phyloP scores from a whole-genome alignment of 192 early-diverging fungal species.

The Backusella mclennaniae region DNA sequence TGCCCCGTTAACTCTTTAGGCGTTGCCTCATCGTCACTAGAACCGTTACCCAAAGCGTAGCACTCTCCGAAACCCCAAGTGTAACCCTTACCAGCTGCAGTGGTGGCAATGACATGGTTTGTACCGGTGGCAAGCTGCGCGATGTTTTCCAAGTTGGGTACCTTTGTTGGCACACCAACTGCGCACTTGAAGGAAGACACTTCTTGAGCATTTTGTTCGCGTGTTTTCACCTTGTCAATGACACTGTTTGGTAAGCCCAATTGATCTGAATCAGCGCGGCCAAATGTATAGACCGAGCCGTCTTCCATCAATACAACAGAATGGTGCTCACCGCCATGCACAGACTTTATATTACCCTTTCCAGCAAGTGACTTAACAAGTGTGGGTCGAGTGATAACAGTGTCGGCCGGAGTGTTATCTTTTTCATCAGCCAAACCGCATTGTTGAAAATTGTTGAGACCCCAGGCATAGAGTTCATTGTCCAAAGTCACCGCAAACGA shows the following conservation, averaged over 20 bases:
- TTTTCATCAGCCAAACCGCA: constrained; percentile 56
- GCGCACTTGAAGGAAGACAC: constrained; percentile 49
- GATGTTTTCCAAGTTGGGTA: constrained; percentile 43
- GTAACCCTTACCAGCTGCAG: constrained; percentile 61
- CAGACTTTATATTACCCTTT: constrained; percentile 45
- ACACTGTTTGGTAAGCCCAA: constrained; percentile 62
- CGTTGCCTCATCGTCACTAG: constrained; percentile 67
- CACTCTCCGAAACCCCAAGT: constrained; percentile 91
- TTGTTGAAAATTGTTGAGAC: constrained; percentile 91
- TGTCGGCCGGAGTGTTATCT: constrained; percentile 33
- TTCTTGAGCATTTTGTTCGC: background rate
- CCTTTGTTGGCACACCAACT: constrained; percentile 55
- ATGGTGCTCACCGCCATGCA: constrained; percentile 88
- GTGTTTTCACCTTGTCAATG: constrained; percentile 31
- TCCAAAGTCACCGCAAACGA: constrained; percentile 75
- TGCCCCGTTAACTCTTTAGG: constrained; percentile 66
- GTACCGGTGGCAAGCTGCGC: constrained; percentile 54
- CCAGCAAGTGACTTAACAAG: constrained; percentile 49
- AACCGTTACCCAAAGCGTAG: constrained; percentile 79
- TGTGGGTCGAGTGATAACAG: constrained; percentile 55
- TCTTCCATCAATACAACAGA: constrained; percentile 71
- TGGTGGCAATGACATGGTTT: constrained; percentile 55
- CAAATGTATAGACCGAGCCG: constrained; percentile 79
- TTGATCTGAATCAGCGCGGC: constrained; percentile 81
- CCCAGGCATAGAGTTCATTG: constrained; percentile 75